Evolutionary conservation across 352 stramenopile species (phyloP).

Genomic region (Phytophthora meadii): DNA sequence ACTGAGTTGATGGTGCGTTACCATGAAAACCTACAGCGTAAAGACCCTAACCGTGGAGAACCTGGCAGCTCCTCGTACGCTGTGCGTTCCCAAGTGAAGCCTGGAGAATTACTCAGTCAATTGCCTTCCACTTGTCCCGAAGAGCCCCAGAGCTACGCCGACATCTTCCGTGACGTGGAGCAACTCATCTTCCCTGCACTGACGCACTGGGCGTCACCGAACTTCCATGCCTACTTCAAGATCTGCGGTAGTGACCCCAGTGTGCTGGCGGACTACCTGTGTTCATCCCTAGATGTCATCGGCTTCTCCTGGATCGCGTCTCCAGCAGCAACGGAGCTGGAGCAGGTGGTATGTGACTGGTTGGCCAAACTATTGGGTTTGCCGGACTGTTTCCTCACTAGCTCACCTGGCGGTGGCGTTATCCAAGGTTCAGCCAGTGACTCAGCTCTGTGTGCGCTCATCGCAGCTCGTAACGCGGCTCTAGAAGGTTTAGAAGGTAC

Average conservation of each 20-base stretch:
- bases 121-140: conserved; percentile 58
- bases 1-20: conserved; percentile 72
- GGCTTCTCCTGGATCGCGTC: conserved; percentile 72
- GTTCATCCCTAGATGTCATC: conserved; percentile 60
- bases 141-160: conserved; percentile 57
- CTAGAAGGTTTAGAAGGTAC: conserved; percentile 47
- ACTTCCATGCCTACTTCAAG: conserved; percentile 80
- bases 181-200: conserved; percentile 69
- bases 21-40: conserved; percentile 57
- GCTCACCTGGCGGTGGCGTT: conserved; percentile 60
- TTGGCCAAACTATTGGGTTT: conserved; percentile 61
- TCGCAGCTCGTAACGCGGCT: conserved; percentile 46
- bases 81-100: conserved; percentile 48
- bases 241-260: conserved; percentile 54
- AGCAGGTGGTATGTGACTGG: conserved; percentile 79
- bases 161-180: conserved; percentile 69
- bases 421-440: conserved; percentile 77
- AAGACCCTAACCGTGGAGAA: conserved; percentile 39
- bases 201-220: conserved; percentile 72
- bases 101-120: conserved; percentile 47
- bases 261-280: conserved; percentile 62
- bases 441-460: conserved; percentile 56
- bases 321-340: conserved; percentile 70
- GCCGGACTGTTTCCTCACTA: conserved; percentile 63
- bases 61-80: conserved; percentile 43